Conservation (phyloP, 169 alveolate species). For the Sarcocystis neurona region DNA sequence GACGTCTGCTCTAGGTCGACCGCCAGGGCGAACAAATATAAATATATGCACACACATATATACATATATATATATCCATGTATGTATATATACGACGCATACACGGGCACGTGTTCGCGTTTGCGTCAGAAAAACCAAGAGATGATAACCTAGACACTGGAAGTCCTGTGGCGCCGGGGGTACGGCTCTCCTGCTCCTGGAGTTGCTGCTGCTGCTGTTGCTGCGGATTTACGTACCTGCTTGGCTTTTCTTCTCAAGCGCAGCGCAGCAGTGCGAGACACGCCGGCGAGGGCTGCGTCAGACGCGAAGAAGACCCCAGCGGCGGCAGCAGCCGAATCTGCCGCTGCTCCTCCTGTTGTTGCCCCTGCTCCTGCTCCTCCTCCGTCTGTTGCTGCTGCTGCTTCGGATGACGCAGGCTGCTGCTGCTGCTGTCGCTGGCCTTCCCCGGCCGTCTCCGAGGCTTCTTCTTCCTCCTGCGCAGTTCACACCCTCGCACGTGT, state of each 20-base stretch:
- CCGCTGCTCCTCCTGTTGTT: background rate
- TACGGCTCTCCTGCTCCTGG: slow-evolving; percentile 18
- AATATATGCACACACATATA: no score
- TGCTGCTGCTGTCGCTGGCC: slow-evolving; percentile 1
- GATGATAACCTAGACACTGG: background rate
- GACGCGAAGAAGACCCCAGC: slow-evolving; percentile 24
- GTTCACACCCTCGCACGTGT: background rate
- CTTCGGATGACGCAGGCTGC: background rate
- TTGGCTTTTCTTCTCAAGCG: slow-evolving; percentile 23
- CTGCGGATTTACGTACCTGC: background rate
- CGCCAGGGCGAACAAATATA: no score
- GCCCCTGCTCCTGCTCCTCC: background rate
- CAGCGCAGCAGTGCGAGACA: slow-evolving; percentile 30
- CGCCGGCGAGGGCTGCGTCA: slow-evolving; percentile 32
- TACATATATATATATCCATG: no score
- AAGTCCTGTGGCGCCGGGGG: slow-evolving; percentile 12
- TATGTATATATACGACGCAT: no score
- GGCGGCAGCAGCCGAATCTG: background rate
- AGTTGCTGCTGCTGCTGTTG: slow-evolving; percentile 9
- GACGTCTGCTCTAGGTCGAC: no score
- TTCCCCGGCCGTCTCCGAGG: background rate
- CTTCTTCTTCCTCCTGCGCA: slow-evolving; percentile 21
- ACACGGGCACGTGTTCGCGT: no score
- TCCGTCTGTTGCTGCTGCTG: slow-evolving; percentile 24
- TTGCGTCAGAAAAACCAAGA: background rate